These are phyloP conservation scores for Anastatica hierochuntica DNA, from an alignment of 345 rosid species.

Conservation along the genomic window DNA sequence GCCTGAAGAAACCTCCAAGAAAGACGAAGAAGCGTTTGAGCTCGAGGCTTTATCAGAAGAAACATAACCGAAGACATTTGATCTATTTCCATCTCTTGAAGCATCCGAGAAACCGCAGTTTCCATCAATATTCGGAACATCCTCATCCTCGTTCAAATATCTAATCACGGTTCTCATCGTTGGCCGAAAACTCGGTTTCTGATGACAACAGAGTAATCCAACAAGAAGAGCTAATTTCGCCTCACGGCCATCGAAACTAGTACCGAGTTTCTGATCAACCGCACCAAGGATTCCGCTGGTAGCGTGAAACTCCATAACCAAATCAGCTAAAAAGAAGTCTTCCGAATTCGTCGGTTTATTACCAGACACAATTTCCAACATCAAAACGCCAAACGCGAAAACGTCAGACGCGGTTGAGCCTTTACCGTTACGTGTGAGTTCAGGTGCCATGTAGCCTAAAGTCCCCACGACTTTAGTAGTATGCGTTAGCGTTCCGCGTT, in stretches of 20 bases:
- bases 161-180: constrained; percentile 23
- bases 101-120: constrained; percentile 9
- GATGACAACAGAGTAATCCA: constrained; percentile 23
- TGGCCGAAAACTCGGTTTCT: constrained; percentile 12
- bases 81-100: not conserved
- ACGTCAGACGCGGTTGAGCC: constrained; percentile 50
- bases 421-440: constrained; percentile 41
- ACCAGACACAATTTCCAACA: constrained; percentile 44
- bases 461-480: constrained; percentile 52
- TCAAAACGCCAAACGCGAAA: constrained; percentile 44
- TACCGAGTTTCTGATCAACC: constrained; percentile 33
- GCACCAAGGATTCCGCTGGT: constrained; percentile 29
- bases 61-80: constrained; percentile 10
- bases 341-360: constrained; percentile 25
- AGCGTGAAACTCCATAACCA: constrained; percentile 33
- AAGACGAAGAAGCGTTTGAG: not conserved
- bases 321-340: constrained; percentile 36
- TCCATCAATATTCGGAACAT: constrained; percentile 14
- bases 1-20: not conserved
- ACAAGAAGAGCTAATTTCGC: constrained; percentile 11
- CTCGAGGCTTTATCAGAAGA: constrained; percentile 13
- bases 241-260: constrained; percentile 13
- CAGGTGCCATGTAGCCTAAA: constrained; percentile 61
- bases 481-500: constrained; percentile 37
- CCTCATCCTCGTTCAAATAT: constrained; percentile 14